Evolutionary conservation across 2,329 filamentous ascomycete species (phyloP).

Genomic region (Paraconiothyrium sp.): DNA sequence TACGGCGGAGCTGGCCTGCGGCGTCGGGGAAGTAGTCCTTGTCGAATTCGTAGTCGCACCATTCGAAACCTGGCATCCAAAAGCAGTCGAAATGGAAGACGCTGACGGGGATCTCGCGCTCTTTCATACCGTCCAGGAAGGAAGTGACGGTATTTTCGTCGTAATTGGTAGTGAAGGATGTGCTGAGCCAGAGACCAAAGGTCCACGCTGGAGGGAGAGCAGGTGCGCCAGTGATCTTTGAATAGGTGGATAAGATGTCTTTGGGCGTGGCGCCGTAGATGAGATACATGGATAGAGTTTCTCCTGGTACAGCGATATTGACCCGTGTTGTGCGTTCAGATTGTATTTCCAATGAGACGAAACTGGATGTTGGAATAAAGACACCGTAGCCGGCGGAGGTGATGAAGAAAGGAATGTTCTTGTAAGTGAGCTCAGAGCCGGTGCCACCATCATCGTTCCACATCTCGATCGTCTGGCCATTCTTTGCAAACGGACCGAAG

Average conservation of each 20-base stretch:
- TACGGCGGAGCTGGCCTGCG: slow-evolving; percentile 16
- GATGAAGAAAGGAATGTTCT: slow-evolving; percentile 28
- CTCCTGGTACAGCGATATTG: slow-evolving; percentile 25
- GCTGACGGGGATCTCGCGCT: slow-evolving; percentile 23
- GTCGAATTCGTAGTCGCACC: slow-evolving; percentile 27
- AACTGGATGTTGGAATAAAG: slow-evolving; percentile 22
- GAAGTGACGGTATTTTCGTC: slow-evolving; percentile 24
- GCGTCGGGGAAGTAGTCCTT: slow-evolving; percentile 24
- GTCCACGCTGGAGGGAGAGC: slow-evolving; percentile 25
- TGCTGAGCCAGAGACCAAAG: slow-evolving; percentile 25
- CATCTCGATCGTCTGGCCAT: slow-evolving; percentile 24
- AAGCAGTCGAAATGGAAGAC: slow-evolving; percentile 28
- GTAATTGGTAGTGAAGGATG: slow-evolving; percentile 24
- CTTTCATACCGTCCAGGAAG: slow-evolving; percentile 24
- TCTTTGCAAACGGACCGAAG: slow-evolving; percentile 24
- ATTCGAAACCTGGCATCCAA: slow-evolving; percentile 26
- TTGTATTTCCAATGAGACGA: slow-evolving; percentile 23
- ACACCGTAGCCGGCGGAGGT: slow-evolving; percentile 27
- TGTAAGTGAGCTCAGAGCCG: slow-evolving; percentile 26
- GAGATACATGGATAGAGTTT: slow-evolving; percentile 24
- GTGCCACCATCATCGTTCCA: slow-evolving; percentile 28
- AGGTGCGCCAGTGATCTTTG: slow-evolving; percentile 21
- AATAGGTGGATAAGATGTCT: slow-evolving; percentile 19
- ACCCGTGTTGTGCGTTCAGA: slow-evolving; percentile 24
- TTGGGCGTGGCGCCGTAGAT: slow-evolving; percentile 24